Conservation (phyloP, 805 yeast species). For the Torulaspora microellipsoides region DNA sequence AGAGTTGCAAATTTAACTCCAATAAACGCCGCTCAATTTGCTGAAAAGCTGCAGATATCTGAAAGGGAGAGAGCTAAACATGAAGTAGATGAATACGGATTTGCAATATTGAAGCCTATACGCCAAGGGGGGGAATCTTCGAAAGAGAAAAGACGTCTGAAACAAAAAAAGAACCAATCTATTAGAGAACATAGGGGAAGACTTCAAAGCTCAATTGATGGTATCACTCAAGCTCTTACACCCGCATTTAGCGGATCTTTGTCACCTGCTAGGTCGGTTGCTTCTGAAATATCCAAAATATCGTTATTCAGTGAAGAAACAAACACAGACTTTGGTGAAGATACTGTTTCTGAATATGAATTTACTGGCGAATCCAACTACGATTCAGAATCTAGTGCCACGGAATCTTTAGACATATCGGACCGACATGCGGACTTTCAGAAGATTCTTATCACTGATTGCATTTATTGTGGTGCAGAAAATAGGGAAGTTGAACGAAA, state of each 20-base stretch:
- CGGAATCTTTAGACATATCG: slow-evolving; percentile 19
- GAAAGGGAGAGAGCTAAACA: slow-evolving; percentile 28
- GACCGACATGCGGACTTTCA: slow-evolving; percentile 25
- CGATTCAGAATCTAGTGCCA: slow-evolving; percentile 34
- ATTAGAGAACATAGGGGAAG: slow-evolving; percentile 1
- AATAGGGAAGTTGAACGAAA: slow-evolving; percentile 53
- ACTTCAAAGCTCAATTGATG: not conserved
- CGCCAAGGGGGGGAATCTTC: not conserved
- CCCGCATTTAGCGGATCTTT: slow-evolving; percentile 30
- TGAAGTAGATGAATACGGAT: slow-evolving; percentile 40
- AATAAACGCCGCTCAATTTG: slow-evolving; percentile 51
- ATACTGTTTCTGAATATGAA: slow-evolving; percentile 49
- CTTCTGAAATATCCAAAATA: slow-evolving; percentile 49
- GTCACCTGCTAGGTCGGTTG: slow-evolving; percentile 53
- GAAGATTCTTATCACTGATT: slow-evolving; percentile 43
- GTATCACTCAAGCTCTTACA: not conserved
- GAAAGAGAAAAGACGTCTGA: not conserved
- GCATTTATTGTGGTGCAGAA: slow-evolving; percentile 55
- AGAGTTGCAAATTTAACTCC: slow-evolving; percentile 82
- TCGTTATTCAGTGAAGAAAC: slow-evolving; percentile 36
- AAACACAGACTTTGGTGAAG: slow-evolving; percentile 39
- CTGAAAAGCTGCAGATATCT: slow-evolving; percentile 38
- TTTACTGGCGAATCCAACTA: slow-evolving; percentile 39
- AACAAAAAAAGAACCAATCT: not conserved
- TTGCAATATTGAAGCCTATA: slow-evolving; percentile 33